A percentile compares a stretch with the other conserved stretches of the same genome.
Conservation (phyloP, 2,329 filamentous ascomycete species). For the Stromatinia cepivora region DNA sequence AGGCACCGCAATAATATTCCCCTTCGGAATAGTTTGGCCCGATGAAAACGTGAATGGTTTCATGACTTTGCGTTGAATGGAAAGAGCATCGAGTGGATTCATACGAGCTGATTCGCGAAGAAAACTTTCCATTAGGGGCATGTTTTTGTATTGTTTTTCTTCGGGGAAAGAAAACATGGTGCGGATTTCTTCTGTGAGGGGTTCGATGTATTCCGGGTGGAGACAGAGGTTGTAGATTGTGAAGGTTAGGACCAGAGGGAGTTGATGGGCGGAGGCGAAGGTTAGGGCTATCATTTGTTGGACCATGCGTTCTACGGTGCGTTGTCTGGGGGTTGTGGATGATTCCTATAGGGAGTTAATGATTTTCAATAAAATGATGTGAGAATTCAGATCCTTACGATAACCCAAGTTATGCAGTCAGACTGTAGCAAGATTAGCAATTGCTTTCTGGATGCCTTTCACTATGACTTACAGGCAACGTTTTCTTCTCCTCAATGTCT, state of each 20-base stretch:
- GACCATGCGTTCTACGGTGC: conserved; percentile 1
- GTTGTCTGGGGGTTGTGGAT: conserved; percentile 1
- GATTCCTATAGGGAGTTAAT: background rate
- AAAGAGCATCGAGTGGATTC: conserved; percentile 10
- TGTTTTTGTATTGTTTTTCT: background rate
- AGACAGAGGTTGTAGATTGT: conserved; percentile 14
- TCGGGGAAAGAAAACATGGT: background rate
- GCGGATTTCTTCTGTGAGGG: background rate
- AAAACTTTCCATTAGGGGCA: conserved; percentile 5
- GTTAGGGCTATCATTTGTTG: conserved; percentile 9
- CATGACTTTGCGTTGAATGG: conserved; percentile 13
- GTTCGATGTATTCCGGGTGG: conserved; percentile 10
- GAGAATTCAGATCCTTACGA: background rate
- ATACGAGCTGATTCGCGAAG: conserved; percentile 4
- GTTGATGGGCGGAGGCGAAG: conserved; percentile 15
- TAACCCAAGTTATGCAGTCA: conserved; percentile 3
- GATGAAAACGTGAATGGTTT: background rate
- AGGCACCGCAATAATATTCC: background rate
- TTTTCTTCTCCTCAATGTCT: background rate
- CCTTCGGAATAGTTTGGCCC: background rate
- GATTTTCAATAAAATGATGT: background rate
- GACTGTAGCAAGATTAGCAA: background rate
- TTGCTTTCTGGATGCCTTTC: no score
- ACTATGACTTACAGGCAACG: background rate
- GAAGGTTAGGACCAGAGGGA: background rate